Percentiles rank a stretch among this genome's conserved stretches.
Evolutionary conservation across 2,329 filamentous ascomycete genomes (phyloP).

Genomic region (Aspergillus versicolor): DNA sequence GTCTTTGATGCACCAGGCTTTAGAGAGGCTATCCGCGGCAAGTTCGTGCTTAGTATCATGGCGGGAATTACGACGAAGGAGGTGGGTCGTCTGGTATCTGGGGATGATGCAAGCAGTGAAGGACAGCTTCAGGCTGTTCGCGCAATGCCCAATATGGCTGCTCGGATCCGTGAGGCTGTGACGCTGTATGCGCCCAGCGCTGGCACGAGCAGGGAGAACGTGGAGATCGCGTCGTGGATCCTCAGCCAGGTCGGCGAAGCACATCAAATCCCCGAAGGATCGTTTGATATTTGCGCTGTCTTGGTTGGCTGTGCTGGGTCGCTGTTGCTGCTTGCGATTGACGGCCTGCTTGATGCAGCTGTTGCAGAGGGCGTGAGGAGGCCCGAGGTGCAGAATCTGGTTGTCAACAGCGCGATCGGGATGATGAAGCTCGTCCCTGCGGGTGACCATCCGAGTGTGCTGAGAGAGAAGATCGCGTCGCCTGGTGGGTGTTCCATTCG

Average conservation of each 20-base stretch:
- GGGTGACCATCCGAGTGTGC: slow-evolving; percentile 15
- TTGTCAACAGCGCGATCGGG: slow-evolving; percentile 15
- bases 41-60: slow-evolving; percentile 49
- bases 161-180: slow-evolving; percentile 38
- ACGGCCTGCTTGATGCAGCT: slow-evolving; percentile 52
- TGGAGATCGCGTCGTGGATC: slow-evolving; percentile 30
- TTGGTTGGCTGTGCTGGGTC: slow-evolving; percentile 15
- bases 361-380: slow-evolving; percentile 50
- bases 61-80: slow-evolving; percentile 44
- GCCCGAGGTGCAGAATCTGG: slow-evolving; percentile 9
- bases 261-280: slow-evolving; percentile 10
- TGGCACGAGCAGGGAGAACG: slow-evolving; percentile 13
- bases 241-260: slow-evolving; percentile 9
- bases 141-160: slow-evolving; percentile 43
- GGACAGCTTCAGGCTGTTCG: slow-evolving; percentile 30
- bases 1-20: slow-evolving; percentile 36
- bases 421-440: slow-evolving; percentile 15
- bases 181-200: slow-evolving; percentile 43
- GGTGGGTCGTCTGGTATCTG: slow-evolving; percentile 16
- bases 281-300: slow-evolving; percentile 14
- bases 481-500: slow-evolving; percentile 17
- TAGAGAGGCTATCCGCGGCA: slow-evolving; percentile 38
- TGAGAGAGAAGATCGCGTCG: slow-evolving; percentile 18
- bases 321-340: slow-evolving; percentile 40
- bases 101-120: slow-evolving; percentile 23